Evolutionary conservation across 2,329 filamentous ascomycete genomes (phyloP), one percentile per base, ranked within the genome.

Genomic region (Stemphylium beticola): DNA sequence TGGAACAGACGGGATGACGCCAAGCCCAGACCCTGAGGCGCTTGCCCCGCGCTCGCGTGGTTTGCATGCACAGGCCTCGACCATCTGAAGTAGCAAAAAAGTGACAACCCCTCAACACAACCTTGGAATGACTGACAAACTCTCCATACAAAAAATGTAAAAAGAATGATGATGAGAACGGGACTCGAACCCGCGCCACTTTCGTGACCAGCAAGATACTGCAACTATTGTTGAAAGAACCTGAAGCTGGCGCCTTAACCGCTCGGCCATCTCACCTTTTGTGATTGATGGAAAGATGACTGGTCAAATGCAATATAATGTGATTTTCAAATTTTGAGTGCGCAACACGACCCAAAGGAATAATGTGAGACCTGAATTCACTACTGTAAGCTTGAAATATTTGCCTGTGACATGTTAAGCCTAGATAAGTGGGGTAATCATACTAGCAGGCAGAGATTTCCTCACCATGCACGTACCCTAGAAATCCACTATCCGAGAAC

Each of bases 101-200:
- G 29, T 39, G 29, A 7, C 24, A 11, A 18, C 17, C 20, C 10
- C 8, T 32, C 32, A 52, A 45, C 37, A 55, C 40, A 12, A 42
- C 47, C 33, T 41, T 32, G 10, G 18, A 20, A 44, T 36, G 15
- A 41, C 38, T 26, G 8, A 24, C n/a, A 14, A 10, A 7, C 26
- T 18, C 6, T 37, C 29, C 53, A 40, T 22, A 50, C 51, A 48
- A 46, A 65, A 65, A 58, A n/a, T n/a, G n/a, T 7, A 24, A 24
- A 59, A 61, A 55, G 49, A 67, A 72, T 69, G 49, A 24, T 74
- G 72, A 75, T 71, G 67, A 72, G 71, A 74, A 69, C 71, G 71
- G 70, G 72, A 75, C 68, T 74, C 66, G 71, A 74, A 74, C 72
- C 70, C 72, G 72, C 72, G 72, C 72, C 68, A 71, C 66, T 73